phyloP scores from a whole-genome alignment of 2,329 filamentous ascomycete genomes.

The Escovopsis sp. region DNA sequence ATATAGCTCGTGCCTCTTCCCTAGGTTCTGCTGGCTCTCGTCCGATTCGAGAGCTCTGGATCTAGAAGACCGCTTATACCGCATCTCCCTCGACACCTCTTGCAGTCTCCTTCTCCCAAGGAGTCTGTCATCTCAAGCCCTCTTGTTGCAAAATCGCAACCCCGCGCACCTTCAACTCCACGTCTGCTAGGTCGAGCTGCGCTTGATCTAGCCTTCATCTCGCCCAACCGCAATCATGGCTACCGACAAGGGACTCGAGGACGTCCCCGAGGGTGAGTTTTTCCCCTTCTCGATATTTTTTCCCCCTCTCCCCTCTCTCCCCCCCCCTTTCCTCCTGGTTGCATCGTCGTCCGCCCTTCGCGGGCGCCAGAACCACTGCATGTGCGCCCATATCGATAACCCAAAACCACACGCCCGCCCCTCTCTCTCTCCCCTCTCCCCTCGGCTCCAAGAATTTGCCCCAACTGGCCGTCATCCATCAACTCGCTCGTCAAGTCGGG shows the following conservation, averaged over 20 bases:
- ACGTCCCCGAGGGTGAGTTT: slow-evolving; percentile 78
- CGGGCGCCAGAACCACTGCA: background rate
- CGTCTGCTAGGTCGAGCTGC: slow-evolving; percentile 54
- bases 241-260: slow-evolving; percentile 95
- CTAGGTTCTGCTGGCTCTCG: slow-evolving; percentile 29
- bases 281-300: slow-evolving; percentile 2
- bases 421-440: background rate
- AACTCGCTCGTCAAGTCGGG: too few relatives aligned
- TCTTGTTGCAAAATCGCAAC: slow-evolving; percentile 20
- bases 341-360: too few relatives aligned
- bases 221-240: slow-evolving; percentile 80
- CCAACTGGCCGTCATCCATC: too few relatives aligned
- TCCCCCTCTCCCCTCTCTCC: background rate
- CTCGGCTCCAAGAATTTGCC: too few relatives aligned
- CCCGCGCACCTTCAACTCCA: slow-evolving; percentile 24
- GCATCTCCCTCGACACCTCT: slow-evolving; percentile 3
- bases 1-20: slow-evolving; percentile 19
- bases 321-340: background rate
- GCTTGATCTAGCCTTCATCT: slow-evolving; percentile 55
- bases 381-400: background rate
- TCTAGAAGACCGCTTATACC: slow-evolving; percentile 27
- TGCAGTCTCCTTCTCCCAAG: slow-evolving; percentile 19
- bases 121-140: slow-evolving; percentile 19
- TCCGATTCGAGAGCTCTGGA: slow-evolving; percentile 30
- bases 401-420: slow-evolving; percentile 6